Evolutionary conservation across 179 eudicot species (phyloP), one percentile per base, ranked within the genome.

Genomic region (Spergularia azorica): DNA sequence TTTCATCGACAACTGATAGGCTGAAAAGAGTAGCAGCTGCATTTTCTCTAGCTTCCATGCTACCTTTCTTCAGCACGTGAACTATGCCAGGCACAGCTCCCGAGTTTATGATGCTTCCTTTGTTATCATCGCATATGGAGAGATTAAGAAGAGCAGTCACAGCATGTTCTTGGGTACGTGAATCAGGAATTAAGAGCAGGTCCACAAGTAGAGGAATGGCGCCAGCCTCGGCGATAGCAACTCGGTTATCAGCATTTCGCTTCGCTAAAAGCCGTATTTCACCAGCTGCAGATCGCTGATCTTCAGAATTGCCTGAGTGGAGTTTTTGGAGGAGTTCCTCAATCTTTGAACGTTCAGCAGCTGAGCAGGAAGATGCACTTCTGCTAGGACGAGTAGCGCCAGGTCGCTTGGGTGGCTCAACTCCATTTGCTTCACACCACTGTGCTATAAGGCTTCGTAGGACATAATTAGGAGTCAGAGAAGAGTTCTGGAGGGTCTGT

Each of bases 11-110:
- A 51, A 95, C 97, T 1, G 97, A 95, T 51, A 95, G 88, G 80
- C 98, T 95, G 77, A 95, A 95, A 46, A 95, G 86, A 72, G 98
- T 89, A 63, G 98, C 97, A 0, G 97, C 98, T 32, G 98, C 98
- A 71, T 94, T 94, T 83, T 92, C 98, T 65, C 98, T 82, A 15
- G 97, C 97, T 83, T 95, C 98, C 95, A 90, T 89, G 92, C 93
- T 87, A 52, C 97, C 97, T 72, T 87, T 90, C 79, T 88, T 91
- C 60, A 95, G 83, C 81, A 95, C 97, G 15, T 84, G 89, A 26
- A 95, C 97, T 51, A 95, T 93, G 38, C 93, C 95, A 8, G 95
- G 93, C 17, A 92, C 92, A 5, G 97, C 98, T 65, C 96, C 92
- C 0, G 90, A 86, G 58, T 86, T 77, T 39, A 91, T 81, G 73